Base-by-base conservation (phyloP, 148 eudicot species). In the Dysphania ambrosioides region DNA sequence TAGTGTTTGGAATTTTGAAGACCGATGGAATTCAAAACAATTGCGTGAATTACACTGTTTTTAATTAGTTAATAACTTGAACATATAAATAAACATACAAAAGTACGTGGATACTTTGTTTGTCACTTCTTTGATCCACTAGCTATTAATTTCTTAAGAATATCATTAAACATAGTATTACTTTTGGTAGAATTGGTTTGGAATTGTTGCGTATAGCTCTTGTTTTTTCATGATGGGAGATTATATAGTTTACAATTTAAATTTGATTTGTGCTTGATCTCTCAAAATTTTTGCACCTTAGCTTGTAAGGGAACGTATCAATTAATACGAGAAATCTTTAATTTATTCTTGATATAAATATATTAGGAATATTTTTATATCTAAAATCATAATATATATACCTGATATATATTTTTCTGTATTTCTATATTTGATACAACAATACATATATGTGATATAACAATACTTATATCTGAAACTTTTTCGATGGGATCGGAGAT, bases 161-260 rank as follows among this genome's bases (percentile, higher is more conserved):
- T 18, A 31, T 70, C 12, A 8, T 18, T 30, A 19, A 42, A 11
- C 4, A 18, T 70, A 27, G 12, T 69, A 16, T 3, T 3, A 35
- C 2, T 70, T 9, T 70, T 53, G 73, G 61, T 53, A 49, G 73
- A 70, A 53, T 70, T 70, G 34, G 73, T 70, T 70, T 70, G 44
- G 73, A 70, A 70, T 16, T 53, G 19, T 70, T 70, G 73, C 44
- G 53, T 31, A 29, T 70, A 53, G 18, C 19, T 51, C 16, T 15
- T 51, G 34, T 35, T 51, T 19, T 8, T 49, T 51, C 18, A 53
- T n/a, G n/a, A 70, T 10, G 26, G 55, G 35, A 64, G 41, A 35
- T 65, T 65, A 19, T 30, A 32, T 65, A 12, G 0, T 47, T 16
- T 1, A 12, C 3, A 0, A 47, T 11, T 15, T 0, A 1, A 53